Evolutionary conservation across 139 green algal genomes (phyloP), one percentile per base, ranked within the genome.

Genomic region (Volvox reticuliferus): DNA sequence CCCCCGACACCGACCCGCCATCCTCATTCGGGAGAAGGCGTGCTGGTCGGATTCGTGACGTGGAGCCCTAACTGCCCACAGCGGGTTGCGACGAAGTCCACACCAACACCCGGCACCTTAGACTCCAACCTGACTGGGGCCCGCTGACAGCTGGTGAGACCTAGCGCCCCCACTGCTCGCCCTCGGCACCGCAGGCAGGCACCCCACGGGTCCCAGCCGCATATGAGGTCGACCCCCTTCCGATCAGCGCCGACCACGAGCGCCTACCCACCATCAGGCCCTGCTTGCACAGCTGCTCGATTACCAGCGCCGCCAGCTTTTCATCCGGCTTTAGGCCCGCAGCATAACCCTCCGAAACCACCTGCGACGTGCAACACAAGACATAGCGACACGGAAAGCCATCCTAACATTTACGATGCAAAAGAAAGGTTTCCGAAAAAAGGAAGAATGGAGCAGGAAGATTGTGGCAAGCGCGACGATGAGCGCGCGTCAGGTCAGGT

Each of bases 231-330:
- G 5, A 20, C 6, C 30, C 76, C 76, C 55, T 24, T 20, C 16
- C 14, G 2, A 30, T 2, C 76, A 12, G 18, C 32, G 37, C 79
- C 50, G 21, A 21, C 55, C 22, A 28, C 80, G 24, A 24, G 12
- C 44, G 50, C 6, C 3, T 26, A 37, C 80, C 80, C 69, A 89
- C 85, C 85, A 76, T 61, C 44, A 89, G 85, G 19, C 85, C 85
- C 44, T 82, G 85, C 71, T 75, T 82, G 85, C 85, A 89, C 50
- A 89, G 85, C 85, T 89, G 85, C 71, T 89, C 85, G 18, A 89
- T 83, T 13, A 89, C 71, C 71, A 89, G 85, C 69, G 71, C 85
- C 71, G 85, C 85, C 85, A 89, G 50, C 85, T 82, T 82, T 19
- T 73, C 85, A 33, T 89, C 85, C 3, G 85, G 71, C 71, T 75